Conservation (phyloP, 768 basidiomycete genomes). For the Mycena galopus region DNA sequence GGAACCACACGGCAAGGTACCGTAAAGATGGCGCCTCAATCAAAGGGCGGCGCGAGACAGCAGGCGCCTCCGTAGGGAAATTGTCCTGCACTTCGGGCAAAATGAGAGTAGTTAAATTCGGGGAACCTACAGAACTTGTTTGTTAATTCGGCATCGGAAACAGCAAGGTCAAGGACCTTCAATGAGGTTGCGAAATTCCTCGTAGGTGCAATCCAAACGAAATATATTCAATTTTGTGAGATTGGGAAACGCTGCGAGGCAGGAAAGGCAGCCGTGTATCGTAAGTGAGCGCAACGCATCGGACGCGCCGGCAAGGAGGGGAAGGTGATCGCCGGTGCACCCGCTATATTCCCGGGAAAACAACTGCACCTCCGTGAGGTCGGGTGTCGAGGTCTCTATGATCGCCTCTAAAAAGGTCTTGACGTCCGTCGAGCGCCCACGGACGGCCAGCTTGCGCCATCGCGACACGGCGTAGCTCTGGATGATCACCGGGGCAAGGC, state of each 20-base stretch:
- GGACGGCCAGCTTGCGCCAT: constrained; percentile 19
- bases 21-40: constrained; percentile 42
- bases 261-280: constrained; percentile 29
- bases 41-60: constrained; percentile 12
- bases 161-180: constrained; percentile 9
- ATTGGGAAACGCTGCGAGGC: constrained; percentile 27
- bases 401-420: constrained; percentile 11
- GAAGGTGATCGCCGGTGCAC: constrained; percentile 5
- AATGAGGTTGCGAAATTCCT: constrained; percentile 24
- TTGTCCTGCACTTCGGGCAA: constrained; percentile 32
- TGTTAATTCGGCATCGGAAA: constrained; percentile 2
- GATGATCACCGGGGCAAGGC: neutral
- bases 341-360: neutral
- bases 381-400: neutral
- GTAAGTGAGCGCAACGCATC: constrained; percentile 20
- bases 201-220: constrained; percentile 21
- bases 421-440: neutral
- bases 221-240: constrained; percentile 28
- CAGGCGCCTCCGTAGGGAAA: constrained; percentile 34
- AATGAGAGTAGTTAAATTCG: constrained; percentile 28
- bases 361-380: constrained; percentile 9
- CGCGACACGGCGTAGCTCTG: constrained; percentile 4
- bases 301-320: constrained; percentile 16
- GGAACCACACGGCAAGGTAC: constrained; percentile 42
- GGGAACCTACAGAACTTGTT: constrained; percentile 18